Percentiles rank a stretch among this genome's conserved stretches.
phyloP scores from a whole-genome alignment of 106 monocot genomes.

The Dendrobium chrysotoxum region DNA sequence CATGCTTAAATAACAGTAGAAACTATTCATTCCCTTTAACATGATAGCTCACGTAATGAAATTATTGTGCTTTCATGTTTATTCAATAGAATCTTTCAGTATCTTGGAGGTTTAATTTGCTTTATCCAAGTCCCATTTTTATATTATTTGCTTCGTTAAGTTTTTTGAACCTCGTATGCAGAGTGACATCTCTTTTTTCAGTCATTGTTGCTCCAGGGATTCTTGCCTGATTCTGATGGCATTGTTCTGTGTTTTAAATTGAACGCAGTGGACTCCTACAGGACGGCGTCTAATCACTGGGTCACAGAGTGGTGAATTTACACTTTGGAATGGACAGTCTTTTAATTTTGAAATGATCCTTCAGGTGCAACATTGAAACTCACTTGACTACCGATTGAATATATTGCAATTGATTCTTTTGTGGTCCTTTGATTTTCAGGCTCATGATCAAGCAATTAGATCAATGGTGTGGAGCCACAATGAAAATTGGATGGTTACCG shows the following conservation, averaged over 20 bases:
- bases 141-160: background rate
- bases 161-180: background rate
- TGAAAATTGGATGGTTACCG: slow-evolving; percentile 99
- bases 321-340: slow-evolving; percentile 99
- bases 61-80: background rate
- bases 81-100: background rate
- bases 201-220: background rate
- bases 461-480: slow-evolving; percentile 99
- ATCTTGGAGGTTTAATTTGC: background rate
- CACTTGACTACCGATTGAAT: background rate
- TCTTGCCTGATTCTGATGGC: background rate
- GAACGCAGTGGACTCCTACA: slow-evolving; percentile 85
- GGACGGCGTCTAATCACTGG: slow-evolving; percentile 96
- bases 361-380: slow-evolving; percentile 49
- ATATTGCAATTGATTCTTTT: background rate
- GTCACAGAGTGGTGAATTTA: slow-evolving; percentile 99
- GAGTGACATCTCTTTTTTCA: background rate
- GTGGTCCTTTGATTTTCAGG: slow-evolving; percentile 25
- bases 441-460: slow-evolving; percentile 92
- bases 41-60: background rate
- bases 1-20: background rate
- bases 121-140: background rate
- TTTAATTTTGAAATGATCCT: slow-evolving; percentile 99
- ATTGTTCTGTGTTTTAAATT: slow-evolving; percentile 8
- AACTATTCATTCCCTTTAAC: background rate